Evolutionary conservation across 208 protist species (phyloP).

Genomic region (Trypanosomatidae sp.): DNA sequence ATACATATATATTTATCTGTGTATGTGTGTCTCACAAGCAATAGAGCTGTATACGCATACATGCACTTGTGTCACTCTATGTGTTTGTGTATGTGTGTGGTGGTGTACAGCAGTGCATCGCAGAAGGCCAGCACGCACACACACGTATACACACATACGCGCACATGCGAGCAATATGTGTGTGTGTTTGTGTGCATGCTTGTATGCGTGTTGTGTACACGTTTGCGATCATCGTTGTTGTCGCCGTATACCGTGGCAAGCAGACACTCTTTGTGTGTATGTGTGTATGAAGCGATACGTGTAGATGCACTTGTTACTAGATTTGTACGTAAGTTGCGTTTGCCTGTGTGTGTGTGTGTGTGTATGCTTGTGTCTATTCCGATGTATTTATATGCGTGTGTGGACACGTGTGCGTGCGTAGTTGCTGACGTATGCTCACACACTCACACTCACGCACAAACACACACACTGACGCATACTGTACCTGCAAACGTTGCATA

Average conservation of each 20-base stretch:
- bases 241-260: no score
- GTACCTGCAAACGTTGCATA: not conserved
- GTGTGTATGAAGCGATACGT: no score
- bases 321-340: not conserved
- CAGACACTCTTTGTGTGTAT: no score
- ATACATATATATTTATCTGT: slow-evolving; percentile 1
- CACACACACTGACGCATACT: not conserved
- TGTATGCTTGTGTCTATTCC: not conserved
- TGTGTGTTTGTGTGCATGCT: not conserved
- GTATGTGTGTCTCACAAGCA: not conserved
- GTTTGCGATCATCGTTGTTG: no score
- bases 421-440: not conserved
- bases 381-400: not conserved
- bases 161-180: not conserved
- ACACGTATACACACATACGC: not conserved
- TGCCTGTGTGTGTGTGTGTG: not conserved
- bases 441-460: not conserved
- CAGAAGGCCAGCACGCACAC: no score
- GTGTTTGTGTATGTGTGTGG: no score
- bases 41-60: not conserved
- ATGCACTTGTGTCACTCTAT: not conserved
- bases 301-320: no score
- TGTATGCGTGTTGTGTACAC: no score
- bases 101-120: no score
- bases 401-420: not conserved